phyloP scores from a whole-genome alignment of 148 eudicot genomes.

The Spergularia marina region DNA sequence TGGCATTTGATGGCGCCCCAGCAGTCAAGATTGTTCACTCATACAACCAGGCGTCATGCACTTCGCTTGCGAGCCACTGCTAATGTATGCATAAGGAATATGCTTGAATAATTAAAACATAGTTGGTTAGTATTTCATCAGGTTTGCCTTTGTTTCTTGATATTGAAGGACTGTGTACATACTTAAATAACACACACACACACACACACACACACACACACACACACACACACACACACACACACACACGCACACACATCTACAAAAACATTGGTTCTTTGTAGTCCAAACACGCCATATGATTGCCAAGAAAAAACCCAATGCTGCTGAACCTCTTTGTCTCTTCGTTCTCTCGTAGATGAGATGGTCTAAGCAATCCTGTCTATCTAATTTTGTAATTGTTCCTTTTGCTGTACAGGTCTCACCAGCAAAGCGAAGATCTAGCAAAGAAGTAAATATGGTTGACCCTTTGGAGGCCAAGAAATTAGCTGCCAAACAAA shows the following conservation, averaged over 20 bases:
- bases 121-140: conserved; percentile 50
- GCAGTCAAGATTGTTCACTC: conserved; percentile 18
- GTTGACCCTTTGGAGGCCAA: conserved; percentile 97
- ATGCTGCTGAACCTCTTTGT: neutral
- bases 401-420: conserved; percentile 34
- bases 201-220: too few relatives aligned
- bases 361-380: neutral
- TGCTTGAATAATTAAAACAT: conserved; percentile 37
- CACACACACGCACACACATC: too few relatives aligned
- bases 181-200: too few relatives aligned
- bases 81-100: conserved; percentile 43
- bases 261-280: too few relatives aligned
- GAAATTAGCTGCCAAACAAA: conserved; percentile 81
- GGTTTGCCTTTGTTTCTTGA: conserved; percentile 28
- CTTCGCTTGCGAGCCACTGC: conserved; percentile 26
- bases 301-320: too few relatives aligned
- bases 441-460: conserved; percentile 61
- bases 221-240: too few relatives aligned
- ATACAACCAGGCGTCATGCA: conserved; percentile 26
- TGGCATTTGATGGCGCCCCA: conserved; percentile 26
- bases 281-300: neutral
- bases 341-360: neutral
- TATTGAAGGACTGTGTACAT: conserved; percentile 10
- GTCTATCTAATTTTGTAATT: neutral
- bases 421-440: conserved; percentile 40